These are phyloP conservation scores for Bretschneidera sinensis DNA, from an alignment of 345 rosid genomes.

Conservation along the genomic window DNA sequence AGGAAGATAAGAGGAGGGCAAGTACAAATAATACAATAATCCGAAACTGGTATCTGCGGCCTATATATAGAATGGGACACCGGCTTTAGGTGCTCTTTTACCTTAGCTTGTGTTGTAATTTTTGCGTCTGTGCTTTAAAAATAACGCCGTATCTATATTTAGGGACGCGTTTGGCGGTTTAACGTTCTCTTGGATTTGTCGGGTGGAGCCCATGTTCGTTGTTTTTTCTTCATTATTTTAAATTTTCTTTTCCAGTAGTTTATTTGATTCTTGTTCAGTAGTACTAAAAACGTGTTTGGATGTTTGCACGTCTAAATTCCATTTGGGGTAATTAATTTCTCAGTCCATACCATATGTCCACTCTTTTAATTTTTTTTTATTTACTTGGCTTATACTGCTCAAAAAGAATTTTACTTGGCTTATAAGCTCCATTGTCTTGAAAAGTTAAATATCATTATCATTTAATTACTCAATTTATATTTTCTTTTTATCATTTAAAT, in stretches of 20 bases:
- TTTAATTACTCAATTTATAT: no score
- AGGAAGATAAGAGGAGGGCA: slow-evolving; percentile 1
- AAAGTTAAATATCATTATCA: no score
- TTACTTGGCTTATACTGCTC: no score
- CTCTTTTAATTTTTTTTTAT: no score
- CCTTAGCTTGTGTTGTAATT: background rate
- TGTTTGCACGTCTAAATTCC: background rate
- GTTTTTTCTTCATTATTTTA: background rate
- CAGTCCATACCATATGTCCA: background rate
- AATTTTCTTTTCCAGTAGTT: background rate
- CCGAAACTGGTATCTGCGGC: background rate
- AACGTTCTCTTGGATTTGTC: background rate
- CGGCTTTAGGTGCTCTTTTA: background rate
- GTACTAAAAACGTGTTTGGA: slow-evolving; percentile 10
- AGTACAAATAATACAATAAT: background rate
- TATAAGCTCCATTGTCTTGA: no score
- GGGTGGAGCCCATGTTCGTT: background rate
- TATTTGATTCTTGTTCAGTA: background rate
- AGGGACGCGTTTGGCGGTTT: slow-evolving; percentile 12
- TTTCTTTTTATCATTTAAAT: no score
- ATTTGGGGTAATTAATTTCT: no score
- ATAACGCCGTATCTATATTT: slow-evolving; percentile 1
- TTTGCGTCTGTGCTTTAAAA: no score
- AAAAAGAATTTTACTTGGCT: no score
- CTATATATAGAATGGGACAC: slow-evolving; percentile 9